Conservation (phyloP, 129 eudicot genomes). For the sunflower (Helianthus annuus) region HanXRQr2.0-SUNRISE NC_035446.2:74349519-74350018, state of each 20-base stretch:
- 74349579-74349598: neutral
- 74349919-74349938: neutral
- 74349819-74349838: neutral
- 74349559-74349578: constrained; percentile 7
- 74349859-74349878: neutral
- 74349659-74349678: constrained; percentile 4
- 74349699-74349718: neutral
- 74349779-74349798: neutral
- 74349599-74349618: constrained; percentile 3
- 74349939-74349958: neutral
- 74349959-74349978: neutral
- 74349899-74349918: neutral
- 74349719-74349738: neutral
- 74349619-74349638: too few species aligned
- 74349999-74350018: neutral
- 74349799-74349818: neutral
- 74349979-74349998: neutral
- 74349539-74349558: neutral
- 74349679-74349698: neutral
- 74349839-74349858: neutral
- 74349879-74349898: constrained; percentile 1
- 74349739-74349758: neutral
- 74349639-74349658: neutral
- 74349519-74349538: neutral
- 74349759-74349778: neutral